These are phyloP conservation scores for Monascus purpureus DNA, from an alignment of 495 filamentous ascomycete genomes.

Conservation along the genomic window DNA sequence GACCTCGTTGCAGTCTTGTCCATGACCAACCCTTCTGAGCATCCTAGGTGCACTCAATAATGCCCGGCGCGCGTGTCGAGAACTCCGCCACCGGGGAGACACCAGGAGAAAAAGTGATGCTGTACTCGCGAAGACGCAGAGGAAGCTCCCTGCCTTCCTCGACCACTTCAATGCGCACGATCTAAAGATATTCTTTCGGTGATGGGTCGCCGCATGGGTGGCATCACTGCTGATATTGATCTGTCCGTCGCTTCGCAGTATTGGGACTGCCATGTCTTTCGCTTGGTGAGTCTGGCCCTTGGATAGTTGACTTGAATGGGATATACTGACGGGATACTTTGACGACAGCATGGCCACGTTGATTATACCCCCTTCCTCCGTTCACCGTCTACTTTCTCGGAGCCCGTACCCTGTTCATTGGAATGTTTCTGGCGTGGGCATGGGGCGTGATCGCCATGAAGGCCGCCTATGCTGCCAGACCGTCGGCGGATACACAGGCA, in stretches of 20 bases:
- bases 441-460: conserved; percentile 13
- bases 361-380: conserved; percentile 8
- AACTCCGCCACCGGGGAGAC: too few species aligned
- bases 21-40: too few species aligned
- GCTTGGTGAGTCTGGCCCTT: conserved; percentile 11
- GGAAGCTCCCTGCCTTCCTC: conserved; percentile 23
- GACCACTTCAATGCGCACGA: conserved; percentile 33
- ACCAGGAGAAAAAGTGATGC: too few species aligned
- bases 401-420: conserved; percentile 6
- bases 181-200: conserved; percentile 30
- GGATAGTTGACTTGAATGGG: not conserved
- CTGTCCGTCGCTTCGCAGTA: conserved; percentile 11
- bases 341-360: conserved; percentile 6
- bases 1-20: too few species aligned
- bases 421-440: conserved; percentile 11
- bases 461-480: too few species aligned
- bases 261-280: conserved; percentile 20
- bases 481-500: too few species aligned
- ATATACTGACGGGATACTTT: conserved; percentile 2
- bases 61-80: too few species aligned
- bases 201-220: conserved; percentile 28
- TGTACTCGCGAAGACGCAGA: too few species aligned
- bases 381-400: conserved; percentile 10
- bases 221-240: conserved; percentile 29
- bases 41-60: too few species aligned